Evolutionary conservation across 371 early-diverging fungal genomes (phyloP).

Genomic region (Saksenaea oblongispora): DNA sequence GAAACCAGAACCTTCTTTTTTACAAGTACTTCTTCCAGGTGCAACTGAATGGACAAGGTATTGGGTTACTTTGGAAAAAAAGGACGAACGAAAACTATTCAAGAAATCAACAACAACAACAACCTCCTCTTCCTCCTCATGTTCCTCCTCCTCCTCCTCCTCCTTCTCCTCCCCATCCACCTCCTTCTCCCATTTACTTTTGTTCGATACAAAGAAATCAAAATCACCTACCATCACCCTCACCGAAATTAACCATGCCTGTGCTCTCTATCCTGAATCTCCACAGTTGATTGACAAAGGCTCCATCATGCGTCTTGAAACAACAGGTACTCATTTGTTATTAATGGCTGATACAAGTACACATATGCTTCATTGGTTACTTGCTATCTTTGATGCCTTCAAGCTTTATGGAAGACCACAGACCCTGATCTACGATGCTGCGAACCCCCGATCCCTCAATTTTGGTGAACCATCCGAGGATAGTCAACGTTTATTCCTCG

Average conservation of each 20-base stretch:
- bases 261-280: slow-evolving; percentile 72
- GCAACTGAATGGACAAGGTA: slow-evolving; percentile 64
- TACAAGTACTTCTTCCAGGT: slow-evolving; percentile 61
- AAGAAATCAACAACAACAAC: slow-evolving; percentile 23
- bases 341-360: slow-evolving; percentile 45
- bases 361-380: slow-evolving; percentile 40
- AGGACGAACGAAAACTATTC: slow-evolving; percentile 29
- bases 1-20: slow-evolving; percentile 29
- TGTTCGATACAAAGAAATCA: slow-evolving; percentile 59
- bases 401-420: slow-evolving; percentile 51
- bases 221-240: slow-evolving; percentile 54
- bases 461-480: slow-evolving; percentile 29
- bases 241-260: slow-evolving; percentile 60
- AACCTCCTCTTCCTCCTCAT: slow-evolving; percentile 11
- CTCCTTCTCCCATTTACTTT: slow-evolving; percentile 26
- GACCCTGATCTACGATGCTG: slow-evolving; percentile 18
- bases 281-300: slow-evolving; percentile 47
- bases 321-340: slow-evolving; percentile 31
- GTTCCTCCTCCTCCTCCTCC: slow-evolving; percentile 1
- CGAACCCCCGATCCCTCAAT: slow-evolving; percentile 30
- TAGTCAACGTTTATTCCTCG: slow-evolving; percentile 24
- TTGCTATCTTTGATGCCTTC: slow-evolving; percentile 48
- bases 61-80: slow-evolving; percentile 47
- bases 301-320: slow-evolving; percentile 46
- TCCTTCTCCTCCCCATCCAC: slow-evolving; percentile 15